A percentile compares a stretch with the other conserved stretches of the same genome.
These are phyloP conservation scores for Tuber microsphaerosporum DNA, from an alignment of 495 filamentous ascomycete genomes.

Conservation along the genomic window DNA sequence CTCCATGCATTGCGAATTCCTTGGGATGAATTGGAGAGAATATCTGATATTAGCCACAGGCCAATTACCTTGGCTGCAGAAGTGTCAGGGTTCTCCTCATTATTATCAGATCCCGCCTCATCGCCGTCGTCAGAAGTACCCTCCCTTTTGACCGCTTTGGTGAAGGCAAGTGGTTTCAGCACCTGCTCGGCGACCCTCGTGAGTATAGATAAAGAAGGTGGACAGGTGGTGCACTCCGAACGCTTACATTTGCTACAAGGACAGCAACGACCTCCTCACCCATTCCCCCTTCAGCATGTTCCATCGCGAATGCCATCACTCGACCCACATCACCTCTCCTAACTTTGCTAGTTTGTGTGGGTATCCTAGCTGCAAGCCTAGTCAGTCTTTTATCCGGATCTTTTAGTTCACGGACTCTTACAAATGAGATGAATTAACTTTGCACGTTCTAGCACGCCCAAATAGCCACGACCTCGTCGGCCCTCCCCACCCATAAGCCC, in stretches of 20 bases:
- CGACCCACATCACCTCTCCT: constrained; percentile 81
- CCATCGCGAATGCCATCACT: constrained; percentile 81
- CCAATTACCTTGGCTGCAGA: constrained; percentile 71
- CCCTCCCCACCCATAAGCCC: constrained; percentile 49
- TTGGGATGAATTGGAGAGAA: constrained; percentile 75
- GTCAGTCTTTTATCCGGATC: neutral
- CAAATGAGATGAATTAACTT: constrained; percentile 52
- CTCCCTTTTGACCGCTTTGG: constrained; percentile 42
- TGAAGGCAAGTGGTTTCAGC: constrained; percentile 45
- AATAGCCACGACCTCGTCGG: constrained; percentile 52
- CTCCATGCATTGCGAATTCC: constrained; percentile 86
- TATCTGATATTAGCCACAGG: constrained; percentile 80
- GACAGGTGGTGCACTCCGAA: neutral
- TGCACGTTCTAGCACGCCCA: constrained; percentile 77
- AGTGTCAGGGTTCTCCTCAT: constrained; percentile 53
- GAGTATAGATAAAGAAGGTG: constrained; percentile 44
- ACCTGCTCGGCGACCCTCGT: constrained; percentile 50
- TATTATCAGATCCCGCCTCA: constrained; percentile 25
- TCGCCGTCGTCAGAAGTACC: constrained; percentile 40
- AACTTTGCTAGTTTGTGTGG: constrained; percentile 64
- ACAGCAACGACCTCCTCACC: constrained; percentile 86
- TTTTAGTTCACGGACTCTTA: constrained; percentile 33
- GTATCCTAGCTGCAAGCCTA: constrained; percentile 72
- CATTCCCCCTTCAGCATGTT: constrained; percentile 64
- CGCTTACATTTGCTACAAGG: constrained; percentile 61